These are phyloP conservation scores for Cryptococcus sp. DNA, from an alignment of 1,284 basidiomycete genomes.

Conservation along the genomic window DNA sequence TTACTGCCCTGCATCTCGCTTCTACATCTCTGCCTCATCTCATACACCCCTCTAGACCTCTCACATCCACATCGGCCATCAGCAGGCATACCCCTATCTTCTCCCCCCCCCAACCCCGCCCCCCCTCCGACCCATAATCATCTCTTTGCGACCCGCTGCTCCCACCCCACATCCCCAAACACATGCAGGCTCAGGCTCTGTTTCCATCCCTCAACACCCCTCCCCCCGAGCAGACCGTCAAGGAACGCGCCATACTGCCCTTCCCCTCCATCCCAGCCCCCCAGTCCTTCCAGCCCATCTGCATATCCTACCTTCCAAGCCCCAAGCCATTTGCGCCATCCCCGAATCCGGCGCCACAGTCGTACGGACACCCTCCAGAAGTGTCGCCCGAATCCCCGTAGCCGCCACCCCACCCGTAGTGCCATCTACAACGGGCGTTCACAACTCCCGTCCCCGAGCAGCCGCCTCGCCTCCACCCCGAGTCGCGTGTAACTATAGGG, in stretches of 20 bases:
- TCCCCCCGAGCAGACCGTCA: constrained; percentile 10
- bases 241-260: constrained; percentile 8
- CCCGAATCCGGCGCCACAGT: background rate
- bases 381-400: constrained; percentile 30
- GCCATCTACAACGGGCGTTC: constrained; percentile 38
- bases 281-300: constrained; percentile 26
- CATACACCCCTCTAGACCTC: no score
- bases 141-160: no score
- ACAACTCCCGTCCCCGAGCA: constrained; percentile 29
- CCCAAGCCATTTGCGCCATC: constrained; percentile 16
- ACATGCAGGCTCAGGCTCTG: background rate
- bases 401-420: constrained; percentile 44
- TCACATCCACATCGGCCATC: no score
- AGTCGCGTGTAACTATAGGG: constrained; percentile 19
- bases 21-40: no score
- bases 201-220: constrained; percentile 4
- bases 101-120: no score
- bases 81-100: no score
- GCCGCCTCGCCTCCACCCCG: constrained; percentile 10
- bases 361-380: constrained; percentile 12
- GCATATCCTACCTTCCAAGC: constrained; percentile 17
- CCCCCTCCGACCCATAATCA: no score
- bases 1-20: no score
- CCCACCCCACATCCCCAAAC: background rate
- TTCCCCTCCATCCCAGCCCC: constrained; percentile 32